These are phyloP conservation scores for Verticillium nubilum DNA, from an alignment of 2,329 filamentous ascomycete genomes.

Conservation along the genomic window DNA sequence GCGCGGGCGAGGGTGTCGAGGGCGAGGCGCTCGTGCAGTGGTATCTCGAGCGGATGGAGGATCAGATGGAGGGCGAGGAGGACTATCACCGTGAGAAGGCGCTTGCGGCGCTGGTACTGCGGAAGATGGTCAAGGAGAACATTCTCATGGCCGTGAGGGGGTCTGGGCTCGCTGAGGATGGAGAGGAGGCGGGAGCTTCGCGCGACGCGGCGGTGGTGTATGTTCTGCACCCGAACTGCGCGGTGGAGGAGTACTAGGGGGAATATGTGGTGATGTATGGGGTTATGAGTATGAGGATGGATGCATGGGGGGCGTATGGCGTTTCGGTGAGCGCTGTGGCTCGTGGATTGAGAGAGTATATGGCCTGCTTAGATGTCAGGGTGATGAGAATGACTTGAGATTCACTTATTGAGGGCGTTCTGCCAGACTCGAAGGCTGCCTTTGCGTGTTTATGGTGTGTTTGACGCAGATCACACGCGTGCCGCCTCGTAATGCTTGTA, in stretches of 20 bases:
- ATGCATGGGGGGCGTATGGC: background rate
- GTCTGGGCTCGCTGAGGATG: slow-evolving; percentile 39
- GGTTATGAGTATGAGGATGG: background rate
- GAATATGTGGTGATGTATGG: background rate
- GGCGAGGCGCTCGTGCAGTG: slow-evolving; percentile 76
- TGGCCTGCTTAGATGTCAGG: background rate
- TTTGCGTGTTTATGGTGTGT: no score
- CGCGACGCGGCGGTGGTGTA: slow-evolving; percentile 60
- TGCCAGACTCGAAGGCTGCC: no score
- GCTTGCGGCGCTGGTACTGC: slow-evolving; percentile 79
- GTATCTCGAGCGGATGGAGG: slow-evolving; percentile 90
- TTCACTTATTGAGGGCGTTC: no score
- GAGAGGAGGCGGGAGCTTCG: slow-evolving; percentile 31
- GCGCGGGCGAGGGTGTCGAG: slow-evolving; percentile 74
- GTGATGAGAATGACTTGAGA: background rate
- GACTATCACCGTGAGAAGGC: slow-evolving; percentile 71
- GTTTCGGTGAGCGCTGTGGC: background rate
- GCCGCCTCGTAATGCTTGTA: no score
- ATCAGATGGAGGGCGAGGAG: slow-evolving; percentile 73
- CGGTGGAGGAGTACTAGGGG: slow-evolving; percentile 58
- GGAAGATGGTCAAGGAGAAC: slow-evolving; percentile 94
- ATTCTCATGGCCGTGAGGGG: slow-evolving; percentile 77
- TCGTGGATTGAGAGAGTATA: background rate
- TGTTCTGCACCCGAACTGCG: slow-evolving; percentile 90
- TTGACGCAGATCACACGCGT: no score